A percentile compares a stretch with the other conserved stretches of the same genome.
phyloP scores from a whole-genome alignment of 2,329 filamentous ascomycete genomes.

The Cladosporium sp. region DNA sequence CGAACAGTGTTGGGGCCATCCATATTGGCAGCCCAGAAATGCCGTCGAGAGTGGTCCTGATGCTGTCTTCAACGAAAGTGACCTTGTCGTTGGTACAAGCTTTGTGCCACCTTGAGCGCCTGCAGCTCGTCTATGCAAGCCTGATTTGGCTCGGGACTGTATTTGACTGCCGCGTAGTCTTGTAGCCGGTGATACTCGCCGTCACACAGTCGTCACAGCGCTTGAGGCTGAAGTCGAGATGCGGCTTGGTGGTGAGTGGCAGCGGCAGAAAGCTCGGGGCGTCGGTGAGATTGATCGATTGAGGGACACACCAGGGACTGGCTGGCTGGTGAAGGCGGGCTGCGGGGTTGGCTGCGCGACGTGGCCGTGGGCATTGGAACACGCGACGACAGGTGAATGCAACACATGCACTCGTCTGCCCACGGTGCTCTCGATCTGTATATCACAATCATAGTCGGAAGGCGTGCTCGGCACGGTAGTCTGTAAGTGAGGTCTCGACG shows the following conservation, averaged over 20 bases:
- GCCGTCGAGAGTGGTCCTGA: no score
- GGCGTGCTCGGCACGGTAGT: background rate
- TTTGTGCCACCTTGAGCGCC: background rate
- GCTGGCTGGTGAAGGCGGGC: background rate
- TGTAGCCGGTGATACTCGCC: background rate
- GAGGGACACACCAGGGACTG: background rate
- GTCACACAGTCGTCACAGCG: background rate
- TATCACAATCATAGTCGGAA: background rate
- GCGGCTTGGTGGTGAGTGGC: background rate
- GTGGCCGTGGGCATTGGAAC: background rate
- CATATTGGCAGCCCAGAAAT: slow-evolving; percentile 10
- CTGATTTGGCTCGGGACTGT: no score
- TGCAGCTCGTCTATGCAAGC: background rate
- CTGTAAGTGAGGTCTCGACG: background rate
- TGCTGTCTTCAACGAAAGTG: background rate
- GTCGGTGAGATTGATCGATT: background rate
- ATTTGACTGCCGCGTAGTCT: background rate
- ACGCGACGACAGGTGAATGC: background rate
- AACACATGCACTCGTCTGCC: background rate
- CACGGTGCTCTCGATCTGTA: background rate
- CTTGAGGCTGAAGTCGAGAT: no score
- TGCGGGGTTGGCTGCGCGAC: background rate
- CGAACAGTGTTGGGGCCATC: slow-evolving; percentile 23
- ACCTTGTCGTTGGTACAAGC: background rate
- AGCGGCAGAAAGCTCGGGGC: background rate